These are phyloP conservation scores for Pittosporum tobira DNA, from an alignment of 129 eudicot species.

Conservation along the genomic window DNA sequence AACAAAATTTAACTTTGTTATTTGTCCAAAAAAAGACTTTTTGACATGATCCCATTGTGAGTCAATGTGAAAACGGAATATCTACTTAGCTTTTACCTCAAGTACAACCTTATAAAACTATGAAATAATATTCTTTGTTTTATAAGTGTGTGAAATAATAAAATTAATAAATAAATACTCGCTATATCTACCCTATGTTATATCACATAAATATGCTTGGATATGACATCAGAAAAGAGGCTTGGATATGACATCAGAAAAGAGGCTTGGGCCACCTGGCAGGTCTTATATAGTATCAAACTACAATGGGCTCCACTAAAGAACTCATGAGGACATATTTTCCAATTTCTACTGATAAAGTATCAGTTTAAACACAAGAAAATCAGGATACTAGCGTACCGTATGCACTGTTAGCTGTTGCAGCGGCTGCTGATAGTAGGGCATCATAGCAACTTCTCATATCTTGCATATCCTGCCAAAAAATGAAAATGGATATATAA, in stretches of 20 bases:
- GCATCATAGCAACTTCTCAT: slow-evolving; percentile 82
- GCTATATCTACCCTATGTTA: too few species aligned
- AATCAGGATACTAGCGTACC: slow-evolving; percentile 32
- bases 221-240: not conserved
- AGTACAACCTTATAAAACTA: not conserved
- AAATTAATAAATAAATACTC: too few species aligned
- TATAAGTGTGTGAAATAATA: too few species aligned
- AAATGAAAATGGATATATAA: not conserved
- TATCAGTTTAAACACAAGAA: not conserved
- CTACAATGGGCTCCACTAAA: not conserved
- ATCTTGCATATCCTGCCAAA: slow-evolving; percentile 86
- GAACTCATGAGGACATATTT: not conserved
- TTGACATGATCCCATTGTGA: not conserved
- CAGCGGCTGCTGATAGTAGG: slow-evolving; percentile 93
- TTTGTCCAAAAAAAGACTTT: not conserved
- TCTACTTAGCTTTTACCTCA: not conserved
- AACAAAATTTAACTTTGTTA: too few species aligned
- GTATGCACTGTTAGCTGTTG: slow-evolving; percentile 77
- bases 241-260: not conserved
- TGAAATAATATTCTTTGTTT: too few species aligned
- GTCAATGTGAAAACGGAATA: not conserved
- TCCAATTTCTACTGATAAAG: not conserved
- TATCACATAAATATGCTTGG: not conserved
- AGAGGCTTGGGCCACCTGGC: not conserved
- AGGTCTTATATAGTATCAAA: not conserved